Evolutionary conservation across 352 stramenopile genomes (phyloP).

Genomic region (Peronosclerospora sorghi): DNA sequence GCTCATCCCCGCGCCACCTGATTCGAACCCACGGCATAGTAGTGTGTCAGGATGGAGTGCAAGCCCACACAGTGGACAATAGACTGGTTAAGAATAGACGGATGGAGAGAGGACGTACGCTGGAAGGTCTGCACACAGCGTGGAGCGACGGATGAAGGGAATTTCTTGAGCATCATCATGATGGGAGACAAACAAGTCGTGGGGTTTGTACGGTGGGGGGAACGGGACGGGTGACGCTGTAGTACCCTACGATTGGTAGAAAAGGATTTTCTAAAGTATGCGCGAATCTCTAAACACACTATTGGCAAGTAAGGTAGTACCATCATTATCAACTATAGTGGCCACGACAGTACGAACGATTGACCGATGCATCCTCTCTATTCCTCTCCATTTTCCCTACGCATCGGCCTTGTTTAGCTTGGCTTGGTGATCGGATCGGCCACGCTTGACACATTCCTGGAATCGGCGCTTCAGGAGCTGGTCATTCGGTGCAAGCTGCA

Average conservation of each 20-base stretch:
- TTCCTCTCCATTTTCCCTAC: neutral
- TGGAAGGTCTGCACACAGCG: conserved; percentile 44
- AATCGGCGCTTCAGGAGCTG: too few relatives aligned
- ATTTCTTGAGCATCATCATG: conserved; percentile 65
- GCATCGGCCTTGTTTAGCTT: conserved; percentile 20
- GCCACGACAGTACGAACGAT: too few relatives aligned
- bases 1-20: conserved; percentile 39
- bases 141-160: conserved; percentile 42
- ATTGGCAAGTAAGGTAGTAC: too few relatives aligned
- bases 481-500: too few relatives aligned
- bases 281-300: too few relatives aligned
- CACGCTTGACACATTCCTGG: too few relatives aligned
- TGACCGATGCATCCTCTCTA: too few relatives aligned
- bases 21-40: neutral
- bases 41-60: neutral
- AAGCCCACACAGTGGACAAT: neutral
- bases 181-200: conserved; percentile 12
- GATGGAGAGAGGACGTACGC: conserved; percentile 3
- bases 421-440: conserved; percentile 40
- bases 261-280: too few relatives aligned
- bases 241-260: conserved; percentile 13
- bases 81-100: neutral
- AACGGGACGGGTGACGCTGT: conserved; percentile 13
- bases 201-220: conserved; percentile 12
- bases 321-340: too few relatives aligned